Evolutionary conservation across 1,139 yeast species (phyloP).

Genomic region (Sugiyamaella paludigena): DNA sequence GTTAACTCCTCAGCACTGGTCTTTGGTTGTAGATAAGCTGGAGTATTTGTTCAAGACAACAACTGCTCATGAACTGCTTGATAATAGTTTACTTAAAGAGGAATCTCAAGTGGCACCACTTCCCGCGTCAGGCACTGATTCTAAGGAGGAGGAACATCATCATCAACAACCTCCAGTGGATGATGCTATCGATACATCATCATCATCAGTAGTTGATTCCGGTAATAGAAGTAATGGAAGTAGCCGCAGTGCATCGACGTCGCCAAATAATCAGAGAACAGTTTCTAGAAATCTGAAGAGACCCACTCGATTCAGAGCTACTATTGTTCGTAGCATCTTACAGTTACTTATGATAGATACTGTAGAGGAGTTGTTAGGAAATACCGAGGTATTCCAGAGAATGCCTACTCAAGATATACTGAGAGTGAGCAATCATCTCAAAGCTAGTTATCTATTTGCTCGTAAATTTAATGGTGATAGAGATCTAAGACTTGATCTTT

Average conservation of each 20-base stretch:
- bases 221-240: neutral
- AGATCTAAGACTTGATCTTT: slow-evolving; percentile 77
- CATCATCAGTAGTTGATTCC: neutral
- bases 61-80: slow-evolving; percentile 81
- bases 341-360: slow-evolving; percentile 88
- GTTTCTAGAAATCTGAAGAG: neutral
- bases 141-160: slow-evolving; percentile 18
- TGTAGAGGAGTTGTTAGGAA: slow-evolving; percentile 68
- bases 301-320: slow-evolving; percentile 54
- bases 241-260: neutral
- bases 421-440: slow-evolving; percentile 57
- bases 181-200: neutral
- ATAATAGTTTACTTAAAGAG: slow-evolving; percentile 33
- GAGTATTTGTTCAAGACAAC: slow-evolving; percentile 71
- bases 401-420: slow-evolving; percentile 67
- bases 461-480: slow-evolving; percentile 84
- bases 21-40: slow-evolving; percentile 60
- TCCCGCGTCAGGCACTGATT: slow-evolving; percentile 1
- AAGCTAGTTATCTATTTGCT: slow-evolving; percentile 76
- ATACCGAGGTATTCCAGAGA: slow-evolving; percentile 62
- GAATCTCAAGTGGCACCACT: slow-evolving; percentile 12
- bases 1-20: slow-evolving; percentile 71
- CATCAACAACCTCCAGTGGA: slow-evolving; percentile 7
- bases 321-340: slow-evolving; percentile 88
- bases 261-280: slow-evolving; percentile 4